phyloP scores from a whole-genome alignment of 441 rosid genomes.

The Kokia cookei region DNA sequence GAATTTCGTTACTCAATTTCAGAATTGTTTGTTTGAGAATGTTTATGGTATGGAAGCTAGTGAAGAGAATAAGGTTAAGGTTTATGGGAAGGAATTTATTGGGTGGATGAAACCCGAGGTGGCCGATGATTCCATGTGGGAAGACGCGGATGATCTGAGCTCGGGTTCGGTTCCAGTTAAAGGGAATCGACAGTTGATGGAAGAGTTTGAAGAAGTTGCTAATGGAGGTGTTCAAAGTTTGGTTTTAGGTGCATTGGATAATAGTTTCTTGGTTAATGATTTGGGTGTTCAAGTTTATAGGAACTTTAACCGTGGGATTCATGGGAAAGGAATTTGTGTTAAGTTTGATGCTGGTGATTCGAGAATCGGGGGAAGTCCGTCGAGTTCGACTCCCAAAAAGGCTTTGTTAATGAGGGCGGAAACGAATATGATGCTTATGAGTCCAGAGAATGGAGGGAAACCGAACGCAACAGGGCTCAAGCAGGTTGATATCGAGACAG shows the following conservation, averaged over 20 bases:
- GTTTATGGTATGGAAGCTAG: slow-evolving; percentile 45
- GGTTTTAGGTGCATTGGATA: slow-evolving; percentile 60
- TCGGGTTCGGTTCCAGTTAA: slow-evolving; percentile 22
- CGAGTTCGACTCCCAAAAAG: slow-evolving; percentile 45
- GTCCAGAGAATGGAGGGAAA: slow-evolving; percentile 55
- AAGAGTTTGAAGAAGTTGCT: slow-evolving; percentile 65
- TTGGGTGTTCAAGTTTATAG: slow-evolving; percentile 65
- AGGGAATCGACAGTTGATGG: slow-evolving; percentile 32
- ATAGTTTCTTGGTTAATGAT: slow-evolving; percentile 65
- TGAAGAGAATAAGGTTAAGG: slow-evolving; percentile 49
- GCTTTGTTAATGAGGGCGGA: slow-evolving; percentile 69
- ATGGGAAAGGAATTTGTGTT: slow-evolving; percentile 55
- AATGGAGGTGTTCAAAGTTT: slow-evolving; percentile 67
- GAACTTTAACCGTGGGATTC: slow-evolving; percentile 53
- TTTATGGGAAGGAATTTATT: slow-evolving; percentile 63
- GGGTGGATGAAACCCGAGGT: slow-evolving; percentile 67
- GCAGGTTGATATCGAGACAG: slow-evolving; percentile 64
- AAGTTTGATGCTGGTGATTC: slow-evolving; percentile 38
- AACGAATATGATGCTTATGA: slow-evolving; percentile 76
- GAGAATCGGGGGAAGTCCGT: slow-evolving; percentile 15
- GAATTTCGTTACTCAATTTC: slow-evolving; percentile 46
- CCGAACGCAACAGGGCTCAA: slow-evolving; percentile 47
- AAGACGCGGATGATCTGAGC: slow-evolving; percentile 44
- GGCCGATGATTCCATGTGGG: slow-evolving; percentile 73
- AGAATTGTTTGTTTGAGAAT: slow-evolving; percentile 60